Percentiles rank a stretch among this genome's conserved stretches.
These are phyloP conservation scores for Suillus occidentalis DNA, from an alignment of 768 basidiomycete species.

Conservation along the genomic window DNA sequence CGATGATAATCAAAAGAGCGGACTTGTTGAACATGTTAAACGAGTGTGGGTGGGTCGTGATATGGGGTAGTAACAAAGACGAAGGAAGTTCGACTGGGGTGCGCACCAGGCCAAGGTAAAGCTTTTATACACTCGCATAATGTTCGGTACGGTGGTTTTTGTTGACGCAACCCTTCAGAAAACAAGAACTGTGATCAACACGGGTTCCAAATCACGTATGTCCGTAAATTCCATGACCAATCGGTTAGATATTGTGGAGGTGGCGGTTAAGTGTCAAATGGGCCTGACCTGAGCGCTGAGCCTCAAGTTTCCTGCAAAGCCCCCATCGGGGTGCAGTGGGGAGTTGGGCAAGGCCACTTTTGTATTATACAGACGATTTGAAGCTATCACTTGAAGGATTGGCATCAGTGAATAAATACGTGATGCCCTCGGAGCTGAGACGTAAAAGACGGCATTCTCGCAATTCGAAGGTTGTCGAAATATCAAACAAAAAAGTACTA, in stretches of 20 bases:
- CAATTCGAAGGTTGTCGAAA: neutral
- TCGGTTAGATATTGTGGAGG: neutral
- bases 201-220: neutral
- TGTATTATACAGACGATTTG: neutral
- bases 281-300: neutral
- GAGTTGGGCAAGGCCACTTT: neutral
- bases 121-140: neutral
- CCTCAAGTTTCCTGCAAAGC: neutral
- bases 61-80: neutral
- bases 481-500: neutral
- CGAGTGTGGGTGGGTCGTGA: neutral
- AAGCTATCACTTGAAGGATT: neutral
- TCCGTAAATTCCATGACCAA: neutral
- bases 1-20: constrained; percentile 1
- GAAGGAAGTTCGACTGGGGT: neutral
- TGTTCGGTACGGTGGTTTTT: neutral
- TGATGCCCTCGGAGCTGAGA: neutral
- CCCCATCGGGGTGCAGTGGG: neutral
- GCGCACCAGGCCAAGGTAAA: neutral
- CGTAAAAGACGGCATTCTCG: neutral
- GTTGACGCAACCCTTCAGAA: neutral
- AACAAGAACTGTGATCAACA: neutral
- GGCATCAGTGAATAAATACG: neutral
- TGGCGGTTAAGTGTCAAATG: neutral
- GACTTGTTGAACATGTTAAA: constrained; percentile 5